Evolutionary conservation across 1,284 basidiomycete species (phyloP), one percentile per base, ranked within the genome.

Genomic region (Boletus hoseneyae): DNA sequence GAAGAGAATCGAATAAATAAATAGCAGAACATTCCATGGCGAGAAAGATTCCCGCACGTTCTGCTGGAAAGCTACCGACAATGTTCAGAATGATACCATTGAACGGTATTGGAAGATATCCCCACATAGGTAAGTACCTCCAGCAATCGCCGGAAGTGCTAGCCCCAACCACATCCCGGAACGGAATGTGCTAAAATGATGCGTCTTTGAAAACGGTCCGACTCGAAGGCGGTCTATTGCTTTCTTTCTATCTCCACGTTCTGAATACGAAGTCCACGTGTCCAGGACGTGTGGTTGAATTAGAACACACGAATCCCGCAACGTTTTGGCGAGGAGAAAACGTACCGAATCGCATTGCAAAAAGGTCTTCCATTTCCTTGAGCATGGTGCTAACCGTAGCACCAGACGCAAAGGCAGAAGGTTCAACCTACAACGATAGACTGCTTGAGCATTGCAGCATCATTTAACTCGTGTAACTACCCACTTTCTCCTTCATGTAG

Each of bases 241-340:
- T 51, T 78, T 81, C 70, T 97, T 97, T 60, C 77, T 78, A 66
- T 97, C 83, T 2, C 93, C 94, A 38, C 82, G 78, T 58, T 87
- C 93, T 93, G 48, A 3, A 37, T 19, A 44, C 33, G 7, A 30
- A 12, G 19, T 11, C 15, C 32, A 21, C 16, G 10, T 39, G 23
- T 57, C 23, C 53, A 32, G 27, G 11, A 38, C 3, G 13, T 34
- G 44, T 2, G 3, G 3, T 30, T 25, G 7, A 19, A 40, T 13
- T n/a, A 7, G 21, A 30, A 18, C 34, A 23, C 11, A 7, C 11
- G 6, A 15, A 53, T 18, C 6, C 19, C 9, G 39, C 29, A 11
- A 40, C 18, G 6, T 8, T 29, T 6, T 1, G 4, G 12, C 9
- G 13, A 23, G 29, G 5, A 36, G 25, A 8, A 9, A 21, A 67